Conservation (phyloP, 345 rosid species). For the Bruguiera sexangula region DNA sequence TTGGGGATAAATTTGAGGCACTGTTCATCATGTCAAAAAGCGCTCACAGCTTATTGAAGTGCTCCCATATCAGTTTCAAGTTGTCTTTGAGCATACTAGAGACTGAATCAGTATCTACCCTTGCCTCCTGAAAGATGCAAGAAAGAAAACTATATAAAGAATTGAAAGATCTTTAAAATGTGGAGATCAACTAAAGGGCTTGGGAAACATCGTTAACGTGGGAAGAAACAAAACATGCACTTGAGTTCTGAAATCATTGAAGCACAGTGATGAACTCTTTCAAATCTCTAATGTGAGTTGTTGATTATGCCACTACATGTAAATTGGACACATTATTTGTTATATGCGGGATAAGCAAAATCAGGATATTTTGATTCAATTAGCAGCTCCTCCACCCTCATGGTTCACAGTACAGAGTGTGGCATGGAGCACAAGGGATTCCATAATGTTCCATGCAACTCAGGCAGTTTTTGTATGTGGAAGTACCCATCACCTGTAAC, state of each 20-base stretch:
- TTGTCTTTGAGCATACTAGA: conserved; percentile 34
- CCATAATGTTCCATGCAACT: too few species aligned
- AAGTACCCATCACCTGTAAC: too few species aligned
- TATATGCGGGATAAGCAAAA: too few species aligned
- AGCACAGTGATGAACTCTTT: too few species aligned
- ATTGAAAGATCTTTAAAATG: background rate
- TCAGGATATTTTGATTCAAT: too few species aligned
- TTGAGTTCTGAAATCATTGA: background rate
- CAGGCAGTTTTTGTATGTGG: too few species aligned
- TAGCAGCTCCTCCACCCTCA: too few species aligned
- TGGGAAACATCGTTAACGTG: background rate
- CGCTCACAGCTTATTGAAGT: conserved; percentile 28
- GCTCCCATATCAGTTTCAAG: conserved; percentile 41
- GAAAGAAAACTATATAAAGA: background rate
- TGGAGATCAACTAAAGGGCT: background rate
- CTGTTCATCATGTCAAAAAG: background rate
- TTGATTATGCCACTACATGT: too few species aligned
- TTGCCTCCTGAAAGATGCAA: conserved; percentile 28
- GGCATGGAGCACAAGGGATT: too few species aligned
- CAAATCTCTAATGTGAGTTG: too few species aligned
- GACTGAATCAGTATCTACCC: conserved; percentile 16
- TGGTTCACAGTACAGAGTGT: too few species aligned
- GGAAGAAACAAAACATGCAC: background rate
- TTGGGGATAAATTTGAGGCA: background rate
- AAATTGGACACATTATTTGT: too few species aligned